phyloP scores from a whole-genome alignment of 1,139 yeast species.

The Blastobotrys capitulatus region DNA sequence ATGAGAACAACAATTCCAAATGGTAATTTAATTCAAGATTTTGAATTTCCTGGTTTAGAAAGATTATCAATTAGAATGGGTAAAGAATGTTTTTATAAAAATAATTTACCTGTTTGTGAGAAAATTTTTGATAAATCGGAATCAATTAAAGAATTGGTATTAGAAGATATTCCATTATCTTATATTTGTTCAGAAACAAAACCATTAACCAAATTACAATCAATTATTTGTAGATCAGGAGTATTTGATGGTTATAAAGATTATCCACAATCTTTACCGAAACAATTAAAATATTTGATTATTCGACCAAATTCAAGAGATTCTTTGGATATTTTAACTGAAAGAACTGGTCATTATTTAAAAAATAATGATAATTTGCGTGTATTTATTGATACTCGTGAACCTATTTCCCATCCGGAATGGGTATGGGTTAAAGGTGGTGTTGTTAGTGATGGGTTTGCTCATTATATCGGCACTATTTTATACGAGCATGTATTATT shows the following conservation, averaged over 20 bases:
- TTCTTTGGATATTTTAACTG: constrained; percentile 4
- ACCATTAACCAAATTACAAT: constrained; percentile 4
- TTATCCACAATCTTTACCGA: constrained; percentile 4
- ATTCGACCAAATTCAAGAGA: constrained; percentile 4
- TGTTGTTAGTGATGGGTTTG: constrained; percentile 9
- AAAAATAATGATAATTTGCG: not conserved
- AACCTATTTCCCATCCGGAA: constrained; percentile 4
- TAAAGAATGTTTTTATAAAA: not conserved
- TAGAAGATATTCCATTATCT: constrained; percentile 8
- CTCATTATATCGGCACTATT: constrained; percentile 7
- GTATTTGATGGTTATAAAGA: constrained; percentile 3
- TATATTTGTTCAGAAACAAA: not conserved
- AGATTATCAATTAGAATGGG: constrained; percentile 9
- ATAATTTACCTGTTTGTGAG: not conserved
- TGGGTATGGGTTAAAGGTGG: constrained; percentile 7
- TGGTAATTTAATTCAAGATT: constrained; percentile 8
- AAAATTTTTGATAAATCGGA: constrained; percentile 1
- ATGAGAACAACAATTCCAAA: constrained; percentile 8
- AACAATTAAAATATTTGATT: constrained; percentile 8
- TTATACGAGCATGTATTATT: constrained; percentile 9
- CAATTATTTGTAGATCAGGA: constrained; percentile 10
- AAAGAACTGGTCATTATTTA: not conserved
- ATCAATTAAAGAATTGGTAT: constrained; percentile 3
- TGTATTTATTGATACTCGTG: constrained; percentile 6
- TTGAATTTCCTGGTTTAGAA: constrained; percentile 5